Conservation (phyloP, 139 green algal genomes). For the Tetratostichococcus sp. region DNA sequence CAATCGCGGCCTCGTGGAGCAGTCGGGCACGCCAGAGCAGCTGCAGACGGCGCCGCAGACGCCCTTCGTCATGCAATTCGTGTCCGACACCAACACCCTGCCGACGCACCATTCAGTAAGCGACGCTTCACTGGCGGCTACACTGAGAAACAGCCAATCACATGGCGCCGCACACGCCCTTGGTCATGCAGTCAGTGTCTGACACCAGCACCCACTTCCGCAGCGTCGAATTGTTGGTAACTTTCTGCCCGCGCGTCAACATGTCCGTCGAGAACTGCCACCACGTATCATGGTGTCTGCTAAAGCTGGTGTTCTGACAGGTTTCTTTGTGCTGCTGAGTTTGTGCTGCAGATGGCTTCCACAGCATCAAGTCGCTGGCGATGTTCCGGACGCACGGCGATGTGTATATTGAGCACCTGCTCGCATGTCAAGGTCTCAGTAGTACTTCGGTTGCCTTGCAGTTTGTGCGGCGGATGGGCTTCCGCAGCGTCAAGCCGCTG, state of each 20-base stretch:
- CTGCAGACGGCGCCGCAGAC: conserved; percentile 51
- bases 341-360: conserved; percentile 45
- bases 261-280: no score
- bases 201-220: no score
- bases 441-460: conserved; percentile 10
- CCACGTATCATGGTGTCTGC: no score
- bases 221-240: no score
- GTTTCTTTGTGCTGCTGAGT: no score
- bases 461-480: conserved; percentile 44
- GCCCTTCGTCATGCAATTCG: conserved; percentile 85
- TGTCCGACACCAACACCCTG: conserved; percentile 64
- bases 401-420: conserved; percentile 34
- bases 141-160: no score
- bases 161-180: no score
- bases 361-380: conserved; percentile 46
- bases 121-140: background rate
- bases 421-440: no score
- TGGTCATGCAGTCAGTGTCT: no score
- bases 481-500: conserved; percentile 43
- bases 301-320: no score
- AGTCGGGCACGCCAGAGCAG: conserved; percentile 59
- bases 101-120: conserved; percentile 16
- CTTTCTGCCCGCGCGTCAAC: no score
- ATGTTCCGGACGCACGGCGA: conserved; percentile 63
- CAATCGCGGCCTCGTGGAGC: conserved; percentile 57